phyloP scores from a whole-genome alignment of 2,329 filamentous ascomycete species.

The Knoxdaviesia capensis region DNA sequence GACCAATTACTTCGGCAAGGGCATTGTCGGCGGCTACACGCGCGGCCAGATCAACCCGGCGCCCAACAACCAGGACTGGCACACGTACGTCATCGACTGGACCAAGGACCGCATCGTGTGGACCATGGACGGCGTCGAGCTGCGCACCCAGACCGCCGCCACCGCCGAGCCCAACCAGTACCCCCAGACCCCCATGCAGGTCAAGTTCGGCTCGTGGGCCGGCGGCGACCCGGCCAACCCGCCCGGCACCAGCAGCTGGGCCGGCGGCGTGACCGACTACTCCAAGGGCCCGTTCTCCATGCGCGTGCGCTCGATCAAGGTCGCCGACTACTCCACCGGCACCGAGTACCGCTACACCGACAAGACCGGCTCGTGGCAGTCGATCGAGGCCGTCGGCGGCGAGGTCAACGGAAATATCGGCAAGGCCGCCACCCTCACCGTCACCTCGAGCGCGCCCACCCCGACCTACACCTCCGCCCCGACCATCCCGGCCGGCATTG shows the following conservation, averaged over 20 bases:
- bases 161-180: conserved; percentile 59
- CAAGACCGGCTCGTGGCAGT: conserved; percentile 56
- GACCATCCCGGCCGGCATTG: conserved; percentile 52
- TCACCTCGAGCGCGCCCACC: conserved; percentile 38
- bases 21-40: conserved; percentile 66
- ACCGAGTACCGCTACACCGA: conserved; percentile 67
- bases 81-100: conserved; percentile 88
- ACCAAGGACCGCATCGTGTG: conserved; percentile 68
- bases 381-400: conserved; percentile 67
- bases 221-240: conserved; percentile 71
- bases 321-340: conserved; percentile 88
- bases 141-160: conserved; percentile 52
- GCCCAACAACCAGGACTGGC: conserved; percentile 54
- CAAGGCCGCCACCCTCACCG: conserved; percentile 26
- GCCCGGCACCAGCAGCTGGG: conserved; percentile 74
- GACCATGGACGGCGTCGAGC: conserved; percentile 58
- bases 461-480: conserved; percentile 41
- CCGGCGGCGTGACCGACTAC: conserved; percentile 72
- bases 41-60: conserved; percentile 60
- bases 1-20: conserved; percentile 94
- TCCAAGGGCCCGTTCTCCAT: conserved; percentile 67
- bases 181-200: conserved; percentile 86
- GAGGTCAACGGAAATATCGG: conserved; percentile 48
- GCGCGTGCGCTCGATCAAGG: conserved; percentile 53
- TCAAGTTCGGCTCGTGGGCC: conserved; percentile 84